Base-by-base conservation (phyloP, 75 land plant species). In the Sequoia sempervirens region DNA sequence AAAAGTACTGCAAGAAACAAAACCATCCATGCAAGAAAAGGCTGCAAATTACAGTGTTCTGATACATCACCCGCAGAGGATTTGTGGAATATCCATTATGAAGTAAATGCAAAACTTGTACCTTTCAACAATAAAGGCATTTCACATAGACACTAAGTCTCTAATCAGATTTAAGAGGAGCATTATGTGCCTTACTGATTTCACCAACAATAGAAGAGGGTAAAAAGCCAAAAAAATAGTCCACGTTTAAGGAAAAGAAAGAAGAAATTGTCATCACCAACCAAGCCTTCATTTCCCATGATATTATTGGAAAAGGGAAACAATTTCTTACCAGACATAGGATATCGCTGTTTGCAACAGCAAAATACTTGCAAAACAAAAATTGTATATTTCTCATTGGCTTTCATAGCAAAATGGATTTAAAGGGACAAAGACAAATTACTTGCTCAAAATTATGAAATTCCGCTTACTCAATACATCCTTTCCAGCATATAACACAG, bases 301-400 rank as follows among this genome's bases (percentile, higher is more conserved):
- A 70, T 70, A 30, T 61, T 61, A 61, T 70, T 70, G 12, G 73
- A 70, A 12, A 70, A 70, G 36, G 73, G 73, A 70, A 30, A 70
- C 36, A 70, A 70, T 30, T 28, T 70, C 36, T 70, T 70, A 70
- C 36, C 73, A 70, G 36, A 70, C 36, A 68, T 28, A 11, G 37
- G 36, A 12, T 70, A 70, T 70, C 36, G n/a, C 73, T 70, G 73
- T 32, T 70, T 70, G 30, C 72, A 70, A 70, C 36, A 30, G 36
- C 12, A 70, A 37, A 70, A 70, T 70, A 70, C 73, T 70, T 70
- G 73, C 66, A 61, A 26, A 70, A 70, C 73, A 32, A 70, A 70
- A 70, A 70, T 11, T 70, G n/a, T 70, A 23, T 70, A 11, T 70
- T 70, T 32, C 73, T 70, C 14, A 32, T 32, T 3, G 32, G 32